Evolutionary conservation across 2,329 filamentous ascomycete genomes (phyloP).

Genomic region (Beauveria sp.): DNA sequence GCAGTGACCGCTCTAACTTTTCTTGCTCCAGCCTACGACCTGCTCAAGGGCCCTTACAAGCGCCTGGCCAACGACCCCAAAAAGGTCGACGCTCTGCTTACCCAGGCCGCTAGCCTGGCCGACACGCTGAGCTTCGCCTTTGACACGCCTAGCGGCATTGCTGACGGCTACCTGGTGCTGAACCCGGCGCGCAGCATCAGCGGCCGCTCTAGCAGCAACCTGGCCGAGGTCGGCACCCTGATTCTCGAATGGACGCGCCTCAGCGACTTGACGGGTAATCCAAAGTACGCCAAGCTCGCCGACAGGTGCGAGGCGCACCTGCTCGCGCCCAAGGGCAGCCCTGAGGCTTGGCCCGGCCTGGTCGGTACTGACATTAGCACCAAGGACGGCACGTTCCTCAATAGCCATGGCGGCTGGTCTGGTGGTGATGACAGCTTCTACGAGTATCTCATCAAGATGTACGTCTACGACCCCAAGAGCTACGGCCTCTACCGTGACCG

Average conservation of each 20-base stretch:
- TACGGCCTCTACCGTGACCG: constrained; percentile 62
- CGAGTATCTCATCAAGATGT: constrained; percentile 88
- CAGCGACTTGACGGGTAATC: constrained; percentile 61
- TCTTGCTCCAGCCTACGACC: constrained; percentile 45
- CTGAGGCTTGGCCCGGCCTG: constrained; percentile 68
- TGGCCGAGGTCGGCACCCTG: constrained; percentile 69
- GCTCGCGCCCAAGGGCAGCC: constrained; percentile 44
- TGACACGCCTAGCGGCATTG: constrained; percentile 62
- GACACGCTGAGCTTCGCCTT: constrained; percentile 68
- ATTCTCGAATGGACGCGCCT: constrained; percentile 74
- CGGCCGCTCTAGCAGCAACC: constrained; percentile 51
- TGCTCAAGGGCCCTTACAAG: constrained; percentile 58
- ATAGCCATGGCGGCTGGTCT: constrained; percentile 63
- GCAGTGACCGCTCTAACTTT: neutral
- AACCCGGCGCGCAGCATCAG: constrained; percentile 37
- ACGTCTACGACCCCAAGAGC: constrained; percentile 61
- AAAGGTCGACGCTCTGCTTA: constrained; percentile 50
- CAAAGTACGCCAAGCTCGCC: constrained; percentile 54
- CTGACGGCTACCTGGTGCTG: constrained; percentile 59
- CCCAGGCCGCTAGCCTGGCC: constrained; percentile 59
- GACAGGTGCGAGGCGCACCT: constrained; percentile 62
- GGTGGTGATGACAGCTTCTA: constrained; percentile 64
- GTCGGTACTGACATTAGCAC: constrained; percentile 60
- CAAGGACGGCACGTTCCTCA: constrained; percentile 54
- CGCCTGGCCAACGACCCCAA: constrained; percentile 33